These are phyloP conservation scores for Fraxinus anomala DNA, from an alignment of 257 asterid species.

Conservation along the genomic window DNA sequence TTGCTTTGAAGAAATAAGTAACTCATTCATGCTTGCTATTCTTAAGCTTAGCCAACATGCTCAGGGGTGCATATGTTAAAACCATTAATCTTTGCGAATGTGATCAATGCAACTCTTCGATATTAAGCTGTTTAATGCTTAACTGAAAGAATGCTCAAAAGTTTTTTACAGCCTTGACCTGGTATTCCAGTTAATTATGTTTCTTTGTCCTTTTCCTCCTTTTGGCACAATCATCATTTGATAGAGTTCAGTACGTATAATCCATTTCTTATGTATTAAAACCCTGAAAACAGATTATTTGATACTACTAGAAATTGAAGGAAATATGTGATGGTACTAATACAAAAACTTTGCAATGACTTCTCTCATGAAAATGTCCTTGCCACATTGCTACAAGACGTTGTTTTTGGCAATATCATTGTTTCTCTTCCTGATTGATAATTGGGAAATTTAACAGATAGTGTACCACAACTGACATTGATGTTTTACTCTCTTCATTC, in stretches of 20 bases:
- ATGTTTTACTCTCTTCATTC: constrained; percentile 3
- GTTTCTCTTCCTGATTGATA: not conserved
- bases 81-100: not conserved
- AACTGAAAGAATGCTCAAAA: not conserved
- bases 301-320: constrained; percentile 6
- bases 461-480: not conserved
- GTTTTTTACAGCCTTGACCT: not conserved
- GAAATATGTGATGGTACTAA: constrained; percentile 13
- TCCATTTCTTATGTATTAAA: constrained; percentile 3
- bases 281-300: not conserved
- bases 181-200: constrained; percentile 9
- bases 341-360: not conserved
- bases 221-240: not conserved
- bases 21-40: no score
- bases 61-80: not conserved
- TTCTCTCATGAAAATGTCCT: not conserved
- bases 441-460: not conserved
- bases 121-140: constrained; percentile 1
- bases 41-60: not conserved
- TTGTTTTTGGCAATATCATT: not conserved
- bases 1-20: no score
- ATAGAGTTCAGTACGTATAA: not conserved
- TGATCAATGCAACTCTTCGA: not conserved
- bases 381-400: not conserved
- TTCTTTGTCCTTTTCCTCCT: not conserved